Percentiles rank a stretch among this genome's conserved stretches.
These are phyloP conservation scores for Fagus sylvatica DNA, from an alignment of 306 rosid genomes.

Conservation along the genomic window DNA sequence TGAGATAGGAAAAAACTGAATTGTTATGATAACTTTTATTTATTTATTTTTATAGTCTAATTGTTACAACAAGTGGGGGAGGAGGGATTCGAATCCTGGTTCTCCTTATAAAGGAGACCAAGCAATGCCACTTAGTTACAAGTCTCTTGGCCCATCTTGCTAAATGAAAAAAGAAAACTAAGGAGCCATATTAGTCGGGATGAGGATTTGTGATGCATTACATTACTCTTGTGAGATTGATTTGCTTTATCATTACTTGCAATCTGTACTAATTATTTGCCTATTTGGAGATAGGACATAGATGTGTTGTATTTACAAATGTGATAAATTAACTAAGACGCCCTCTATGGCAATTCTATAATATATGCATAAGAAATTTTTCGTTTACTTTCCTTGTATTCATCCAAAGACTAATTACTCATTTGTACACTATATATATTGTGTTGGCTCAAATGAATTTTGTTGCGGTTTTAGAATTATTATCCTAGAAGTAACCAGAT, in stretches of 20 bases:
- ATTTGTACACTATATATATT: not conserved
- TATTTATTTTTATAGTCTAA: too few species aligned
- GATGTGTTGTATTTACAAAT: not conserved
- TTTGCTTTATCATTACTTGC: not conserved
- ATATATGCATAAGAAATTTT: too few species aligned
- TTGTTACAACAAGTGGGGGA: too few species aligned
- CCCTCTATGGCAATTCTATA: not conserved
- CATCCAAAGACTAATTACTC: not conserved
- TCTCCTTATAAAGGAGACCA: too few species aligned
- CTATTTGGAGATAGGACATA: not conserved
- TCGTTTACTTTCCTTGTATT: not conserved
- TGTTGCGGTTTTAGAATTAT: not conserved
- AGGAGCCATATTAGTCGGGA: not conserved
- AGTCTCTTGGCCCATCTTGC: not conserved
- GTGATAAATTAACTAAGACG: not conserved
- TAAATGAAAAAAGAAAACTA: not conserved
- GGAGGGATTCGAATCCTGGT: too few species aligned
- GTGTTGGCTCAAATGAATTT: not conserved
- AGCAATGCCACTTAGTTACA: too few species aligned
- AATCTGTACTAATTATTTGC: not conserved
- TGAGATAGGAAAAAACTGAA: not conserved
- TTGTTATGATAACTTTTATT: not conserved
- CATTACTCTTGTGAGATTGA: not conserved
- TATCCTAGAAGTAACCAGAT: slow-evolving; percentile 3
- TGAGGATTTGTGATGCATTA: not conserved